phyloP scores from a whole-genome alignment of 352 stramenopile genomes.

The Globisporangium ultimum region DNA sequence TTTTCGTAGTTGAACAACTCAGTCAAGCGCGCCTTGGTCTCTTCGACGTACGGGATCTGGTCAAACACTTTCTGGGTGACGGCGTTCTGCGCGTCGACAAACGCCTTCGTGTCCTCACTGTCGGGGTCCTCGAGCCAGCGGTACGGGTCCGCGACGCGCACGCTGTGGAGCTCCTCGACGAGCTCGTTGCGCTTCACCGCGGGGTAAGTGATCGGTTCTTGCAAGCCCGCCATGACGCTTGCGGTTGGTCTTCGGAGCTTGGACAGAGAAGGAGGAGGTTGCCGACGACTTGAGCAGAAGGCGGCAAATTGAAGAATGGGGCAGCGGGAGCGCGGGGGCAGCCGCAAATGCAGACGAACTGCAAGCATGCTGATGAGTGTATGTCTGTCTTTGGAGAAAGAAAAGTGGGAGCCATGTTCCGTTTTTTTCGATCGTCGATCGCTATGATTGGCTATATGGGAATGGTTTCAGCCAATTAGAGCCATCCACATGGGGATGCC shows the following conservation, averaged over 20 bases:
- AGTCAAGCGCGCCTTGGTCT: constrained; percentile 74
- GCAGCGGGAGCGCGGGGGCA: no score
- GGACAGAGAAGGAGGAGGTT: no score
- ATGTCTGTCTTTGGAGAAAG: no score
- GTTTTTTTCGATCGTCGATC: no score
- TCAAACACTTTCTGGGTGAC: constrained; percentile 63
- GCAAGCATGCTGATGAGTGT: no score
- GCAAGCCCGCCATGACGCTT: neutral
- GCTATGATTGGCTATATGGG: no score
- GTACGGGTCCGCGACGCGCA: constrained; percentile 60
- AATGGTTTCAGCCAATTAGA: no score
- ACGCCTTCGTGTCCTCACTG: constrained; percentile 72
- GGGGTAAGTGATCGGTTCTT: constrained; percentile 39
- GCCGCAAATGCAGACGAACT: no score
- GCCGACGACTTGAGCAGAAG: no score
- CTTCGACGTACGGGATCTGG: constrained; percentile 59
- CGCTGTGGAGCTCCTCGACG: constrained; percentile 55
- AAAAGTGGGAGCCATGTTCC: no score
- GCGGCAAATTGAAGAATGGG: no score
- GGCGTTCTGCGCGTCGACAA: constrained; percentile 74
- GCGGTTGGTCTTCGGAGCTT: neutral
- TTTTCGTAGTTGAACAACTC: constrained; percentile 90
- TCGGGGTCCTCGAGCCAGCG: constrained; percentile 82
- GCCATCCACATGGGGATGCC: no score
- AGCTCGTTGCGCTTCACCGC: constrained; percentile 42